Evolutionary conservation across 805 yeast species (phyloP).

Genomic region (Ogataea trehaloabstinens): DNA sequence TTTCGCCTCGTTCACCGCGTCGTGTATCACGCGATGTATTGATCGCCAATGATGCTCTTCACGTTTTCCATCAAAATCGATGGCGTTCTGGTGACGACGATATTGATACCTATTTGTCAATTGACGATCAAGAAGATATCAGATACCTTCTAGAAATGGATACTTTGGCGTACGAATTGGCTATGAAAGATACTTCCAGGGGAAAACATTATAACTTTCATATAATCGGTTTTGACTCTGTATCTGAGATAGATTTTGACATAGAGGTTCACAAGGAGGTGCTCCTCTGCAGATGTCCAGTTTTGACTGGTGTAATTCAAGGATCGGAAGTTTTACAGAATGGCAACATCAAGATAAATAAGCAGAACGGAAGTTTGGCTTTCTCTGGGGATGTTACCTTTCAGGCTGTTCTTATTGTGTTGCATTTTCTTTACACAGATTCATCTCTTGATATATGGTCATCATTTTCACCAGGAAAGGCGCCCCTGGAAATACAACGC

Average conservation of each 20-base stretch:
- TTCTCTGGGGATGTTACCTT: constrained; percentile 25
- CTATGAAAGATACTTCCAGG: constrained; percentile 14
- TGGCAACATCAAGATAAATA: constrained; percentile 13
- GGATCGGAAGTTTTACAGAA: constrained; percentile 6
- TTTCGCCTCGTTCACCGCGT: too few relatives aligned
- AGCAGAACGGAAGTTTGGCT: constrained; percentile 1
- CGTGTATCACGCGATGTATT: too few relatives aligned
- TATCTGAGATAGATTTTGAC: constrained; percentile 4
- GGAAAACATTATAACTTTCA: constrained; percentile 16
- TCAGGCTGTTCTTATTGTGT: constrained; percentile 36
- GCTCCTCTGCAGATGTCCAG: constrained; percentile 9
- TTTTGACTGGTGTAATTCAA: constrained; percentile 5
- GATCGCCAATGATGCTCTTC: constrained; percentile 9
- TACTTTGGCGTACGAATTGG: constrained; percentile 25
- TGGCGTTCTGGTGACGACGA: constrained; percentile 14
- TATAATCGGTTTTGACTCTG: constrained; percentile 12
- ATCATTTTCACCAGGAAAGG: constrained; percentile 26
- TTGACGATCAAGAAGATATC: constrained; percentile 4
- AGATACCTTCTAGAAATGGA: constrained; percentile 39
- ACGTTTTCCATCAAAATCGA: constrained; percentile 6
- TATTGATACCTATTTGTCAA: not conserved
- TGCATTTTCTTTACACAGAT: constrained; percentile 53
- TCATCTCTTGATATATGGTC: constrained; percentile 46
- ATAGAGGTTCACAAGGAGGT: constrained; percentile 18
- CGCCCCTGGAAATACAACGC: constrained; percentile 31